These are phyloP conservation scores for Hypomyces perniciosus DNA, from an alignment of 2,329 filamentous ascomycete genomes.

Conservation along the genomic window DNA sequence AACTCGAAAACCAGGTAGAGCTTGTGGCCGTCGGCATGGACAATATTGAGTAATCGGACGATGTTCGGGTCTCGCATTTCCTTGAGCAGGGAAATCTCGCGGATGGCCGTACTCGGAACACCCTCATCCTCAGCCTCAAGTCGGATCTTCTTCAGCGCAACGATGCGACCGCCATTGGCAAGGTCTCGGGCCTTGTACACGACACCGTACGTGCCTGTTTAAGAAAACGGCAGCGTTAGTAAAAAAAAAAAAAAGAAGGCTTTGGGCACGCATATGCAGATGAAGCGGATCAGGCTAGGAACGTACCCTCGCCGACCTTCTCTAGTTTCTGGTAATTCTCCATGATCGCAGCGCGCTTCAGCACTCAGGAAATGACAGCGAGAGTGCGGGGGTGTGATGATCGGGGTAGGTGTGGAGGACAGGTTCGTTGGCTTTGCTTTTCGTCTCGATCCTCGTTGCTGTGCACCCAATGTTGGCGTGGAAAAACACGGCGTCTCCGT, in stretches of 20 bases:
- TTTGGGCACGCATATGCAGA: background rate
- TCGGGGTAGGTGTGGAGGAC: background rate
- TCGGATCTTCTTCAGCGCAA: slow-evolving; percentile 91
- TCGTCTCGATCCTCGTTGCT: slow-evolving; percentile 1
- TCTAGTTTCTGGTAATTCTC: slow-evolving; percentile 96
- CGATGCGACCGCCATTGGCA: slow-evolving; percentile 73
- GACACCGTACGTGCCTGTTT: slow-evolving; percentile 80
- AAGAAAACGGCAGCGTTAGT: slow-evolving; percentile 7
- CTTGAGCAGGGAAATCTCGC: slow-evolving; percentile 89
- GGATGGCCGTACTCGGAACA: slow-evolving; percentile 86
- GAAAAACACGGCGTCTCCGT: slow-evolving; percentile 8
- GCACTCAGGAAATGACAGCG: background rate
- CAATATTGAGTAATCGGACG: slow-evolving; percentile 81
- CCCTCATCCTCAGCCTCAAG: slow-evolving; percentile 94
- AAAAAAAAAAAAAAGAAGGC: background rate
- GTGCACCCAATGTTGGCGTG: background rate
- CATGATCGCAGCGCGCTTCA: slow-evolving; percentile 47
- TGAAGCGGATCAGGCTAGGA: slow-evolving; percentile 1
- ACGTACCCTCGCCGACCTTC: slow-evolving; percentile 88
- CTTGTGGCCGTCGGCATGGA: slow-evolving; percentile 91
- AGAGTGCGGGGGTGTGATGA: background rate
- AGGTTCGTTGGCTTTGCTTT: background rate
- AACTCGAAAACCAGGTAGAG: slow-evolving; percentile 91
- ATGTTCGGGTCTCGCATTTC: slow-evolving; percentile 93
- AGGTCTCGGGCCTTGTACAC: slow-evolving; percentile 93